phyloP scores from a whole-genome alignment of 179 eudicot genomes.

The Heliamphora pulchella region DNA sequence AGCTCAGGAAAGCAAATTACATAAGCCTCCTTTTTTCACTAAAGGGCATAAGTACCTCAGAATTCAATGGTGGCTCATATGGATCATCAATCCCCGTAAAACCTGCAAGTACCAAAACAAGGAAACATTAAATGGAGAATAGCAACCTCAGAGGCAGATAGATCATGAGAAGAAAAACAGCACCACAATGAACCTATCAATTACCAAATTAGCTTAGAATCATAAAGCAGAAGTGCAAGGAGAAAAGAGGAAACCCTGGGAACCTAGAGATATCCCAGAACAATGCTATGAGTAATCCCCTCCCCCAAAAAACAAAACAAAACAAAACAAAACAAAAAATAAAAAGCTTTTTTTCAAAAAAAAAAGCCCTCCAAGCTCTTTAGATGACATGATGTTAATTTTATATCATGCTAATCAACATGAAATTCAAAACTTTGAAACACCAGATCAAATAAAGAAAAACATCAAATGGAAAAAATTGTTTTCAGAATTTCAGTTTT shows the following conservation, averaged over 20 bases:
- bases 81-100: conserved; percentile 90
- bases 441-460: conserved; percentile 7
- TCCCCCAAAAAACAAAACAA: neutral
- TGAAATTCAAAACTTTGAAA: neutral
- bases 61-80: conserved; percentile 58
- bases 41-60: conserved; percentile 45
- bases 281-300: neutral
- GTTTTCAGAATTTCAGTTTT: neutral
- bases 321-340: no score
- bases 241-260: neutral
- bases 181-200: neutral
- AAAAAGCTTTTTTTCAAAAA: no score
- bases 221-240: neutral
- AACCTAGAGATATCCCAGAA: neutral
- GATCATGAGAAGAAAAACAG: neutral
- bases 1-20: neutral
- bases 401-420: neutral
- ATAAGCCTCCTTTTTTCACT: neutral
- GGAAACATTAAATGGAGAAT: conserved; percentile 4
- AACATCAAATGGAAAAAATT: neutral
- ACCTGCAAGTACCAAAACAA: conserved; percentile 36
- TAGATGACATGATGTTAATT: neutral
- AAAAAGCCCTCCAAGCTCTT: neutral
- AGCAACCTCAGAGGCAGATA: neutral
- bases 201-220: neutral